Base-by-base conservation (phyloP, 345 rosid genomes). In the Salix brachista region DNA sequence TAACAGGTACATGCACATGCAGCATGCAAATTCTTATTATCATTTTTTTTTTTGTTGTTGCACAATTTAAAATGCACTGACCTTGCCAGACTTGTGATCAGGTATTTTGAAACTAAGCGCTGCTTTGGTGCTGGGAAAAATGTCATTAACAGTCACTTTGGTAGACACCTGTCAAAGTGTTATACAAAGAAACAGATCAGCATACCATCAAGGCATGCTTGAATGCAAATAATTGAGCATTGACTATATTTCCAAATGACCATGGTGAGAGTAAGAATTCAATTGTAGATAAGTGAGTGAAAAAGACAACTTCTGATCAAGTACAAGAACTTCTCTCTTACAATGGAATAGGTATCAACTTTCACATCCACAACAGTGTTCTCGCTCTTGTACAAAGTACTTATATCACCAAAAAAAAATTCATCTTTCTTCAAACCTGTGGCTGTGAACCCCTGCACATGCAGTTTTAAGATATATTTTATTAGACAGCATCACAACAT, bases 21-120 rank as follows among this genome's bases (percentile, higher is more conserved):
- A n/a, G 28, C 62, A 10, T 58, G 62, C 62, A 23, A 58, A 14
- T 46, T 46, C 52, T 46, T 46, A 13, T 46, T 3, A 13, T 14
- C 6, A 46, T 46, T 58, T 58, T n/a, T 58, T n/a, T 8, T 3
- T 6, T 48, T 46, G 16, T 50, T 48, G 13, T 34, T 36, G 41
- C 39, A 7, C 26, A 37, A 37, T 72, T 66, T 21, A 41, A 65
- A 44, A 71, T 71, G 87, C 79, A 88, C 93, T 80, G 77, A 93
- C 98, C 97, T 91, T 91, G 88, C 98, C 94, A 83, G 94, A 93
- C 87, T 87, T 91, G 81, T 93, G 93, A 87, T 93, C 94, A 58
- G 98, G 98, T 72, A 90, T 82, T 76, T 76, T 85, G 83, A 91
- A 93, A 87, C 94, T 89, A 68, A 89, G 73, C 50, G 86, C 84